phyloP scores from a whole-genome alignment of 179 eudicot species.

The Heliamphora pulchella region DNA sequence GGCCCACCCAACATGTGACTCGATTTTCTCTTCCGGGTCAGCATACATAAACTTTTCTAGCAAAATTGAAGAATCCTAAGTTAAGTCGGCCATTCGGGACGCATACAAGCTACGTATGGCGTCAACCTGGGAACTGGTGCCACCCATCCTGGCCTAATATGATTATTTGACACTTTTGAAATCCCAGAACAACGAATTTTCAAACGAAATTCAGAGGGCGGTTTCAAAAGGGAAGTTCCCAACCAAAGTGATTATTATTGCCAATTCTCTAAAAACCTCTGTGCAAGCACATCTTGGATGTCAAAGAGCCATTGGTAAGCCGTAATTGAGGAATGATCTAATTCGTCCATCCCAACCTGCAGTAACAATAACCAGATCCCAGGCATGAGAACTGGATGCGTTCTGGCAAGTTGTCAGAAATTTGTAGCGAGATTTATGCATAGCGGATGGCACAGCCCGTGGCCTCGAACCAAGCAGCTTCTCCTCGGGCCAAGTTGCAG shows the following conservation, averaged over 20 bases:
- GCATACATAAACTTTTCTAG: background rate
- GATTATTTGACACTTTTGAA: background rate
- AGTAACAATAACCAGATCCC: slow-evolving; percentile 90
- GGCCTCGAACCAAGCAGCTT: slow-evolving; percentile 49
- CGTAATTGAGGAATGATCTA: slow-evolving; percentile 78
- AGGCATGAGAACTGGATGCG: slow-evolving; percentile 51
- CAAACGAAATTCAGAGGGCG: background rate
- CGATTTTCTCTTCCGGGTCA: slow-evolving; percentile 5
- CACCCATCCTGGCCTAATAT: background rate
- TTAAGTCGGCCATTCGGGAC: background rate
- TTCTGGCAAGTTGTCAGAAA: slow-evolving; percentile 60
- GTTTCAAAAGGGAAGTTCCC: background rate
- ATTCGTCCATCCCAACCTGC: slow-evolving; percentile 93
- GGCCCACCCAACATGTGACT: slow-evolving; percentile 12
- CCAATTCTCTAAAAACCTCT: background rate
- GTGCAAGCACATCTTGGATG: background rate
- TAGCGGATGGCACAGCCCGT: slow-evolving; percentile 19
- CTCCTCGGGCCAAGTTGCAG: slow-evolving; percentile 97
- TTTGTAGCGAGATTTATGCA: slow-evolving; percentile 59
- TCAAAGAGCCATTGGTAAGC: slow-evolving; percentile 57
- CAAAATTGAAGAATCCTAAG: slow-evolving; percentile 12
- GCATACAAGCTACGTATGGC: background rate
- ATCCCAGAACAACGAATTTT: background rate
- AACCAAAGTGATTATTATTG: background rate
- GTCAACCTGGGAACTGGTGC: background rate